Conservation (phyloP, 139 green algal genomes). For the Chlamydomonas schloesseri region DNA sequence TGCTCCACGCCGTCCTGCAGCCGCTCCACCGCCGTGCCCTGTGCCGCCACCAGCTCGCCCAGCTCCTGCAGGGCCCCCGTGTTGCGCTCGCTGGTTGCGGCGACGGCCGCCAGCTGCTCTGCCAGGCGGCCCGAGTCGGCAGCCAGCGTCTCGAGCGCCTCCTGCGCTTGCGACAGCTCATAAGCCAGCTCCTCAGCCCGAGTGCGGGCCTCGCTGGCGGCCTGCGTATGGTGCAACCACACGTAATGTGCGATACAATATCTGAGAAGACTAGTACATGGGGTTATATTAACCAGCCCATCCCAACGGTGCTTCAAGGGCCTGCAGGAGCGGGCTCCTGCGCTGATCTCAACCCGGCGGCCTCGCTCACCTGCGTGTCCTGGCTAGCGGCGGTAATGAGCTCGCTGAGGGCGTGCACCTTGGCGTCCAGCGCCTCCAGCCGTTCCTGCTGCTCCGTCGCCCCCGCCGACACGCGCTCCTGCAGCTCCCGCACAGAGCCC, state of each 20-base stretch:
- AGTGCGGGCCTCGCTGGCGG: neutral
- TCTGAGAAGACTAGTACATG: no score
- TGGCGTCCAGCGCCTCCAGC: slow-evolving; percentile 24
- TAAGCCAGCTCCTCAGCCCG: slow-evolving; percentile 35
- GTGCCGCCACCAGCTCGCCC: neutral
- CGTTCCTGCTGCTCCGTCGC: slow-evolving; percentile 4
- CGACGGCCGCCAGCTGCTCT: slow-evolving; percentile 17
- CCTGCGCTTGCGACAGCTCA: slow-evolving; percentile 36
- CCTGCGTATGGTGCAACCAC: neutral
- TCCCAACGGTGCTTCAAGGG: no score
- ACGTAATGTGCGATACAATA: no score
- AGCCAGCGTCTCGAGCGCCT: slow-evolving; percentile 9
- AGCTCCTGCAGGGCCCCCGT: neutral
- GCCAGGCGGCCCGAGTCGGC: slow-evolving; percentile 26
- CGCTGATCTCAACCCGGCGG: no score
- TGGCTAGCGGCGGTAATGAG: slow-evolving; percentile 31
- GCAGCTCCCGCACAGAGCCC: neutral
- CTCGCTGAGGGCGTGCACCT: slow-evolving; percentile 40
- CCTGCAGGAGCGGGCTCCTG: no score
- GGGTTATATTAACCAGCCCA: no score
- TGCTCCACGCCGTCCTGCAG: slow-evolving; percentile 3
- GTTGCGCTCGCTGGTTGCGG: neutral
- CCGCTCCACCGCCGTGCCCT: neutral
- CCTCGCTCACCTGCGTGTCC: slow-evolving; percentile 10
- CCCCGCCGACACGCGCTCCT: neutral